phyloP scores from a whole-genome alignment of 225 moss, liverwort and hornwort genomes.

The Pseudoscleropodium purum region DNA sequence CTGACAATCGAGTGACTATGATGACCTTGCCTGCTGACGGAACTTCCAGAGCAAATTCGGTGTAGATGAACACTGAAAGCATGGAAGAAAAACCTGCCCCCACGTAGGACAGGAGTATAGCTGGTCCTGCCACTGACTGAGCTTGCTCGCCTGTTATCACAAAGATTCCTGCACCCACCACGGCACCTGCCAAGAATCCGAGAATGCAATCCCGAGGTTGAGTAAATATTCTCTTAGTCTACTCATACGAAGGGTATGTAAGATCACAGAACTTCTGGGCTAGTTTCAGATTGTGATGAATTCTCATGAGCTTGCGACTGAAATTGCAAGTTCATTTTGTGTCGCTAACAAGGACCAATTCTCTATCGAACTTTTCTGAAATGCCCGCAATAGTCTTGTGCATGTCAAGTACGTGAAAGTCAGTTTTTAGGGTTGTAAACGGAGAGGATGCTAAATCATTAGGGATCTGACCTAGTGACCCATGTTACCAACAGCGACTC shows the following conservation, averaged over 20 bases:
- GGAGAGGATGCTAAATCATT: neutral
- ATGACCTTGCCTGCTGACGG: neutral
- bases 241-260: neutral
- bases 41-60: slow-evolving; percentile 11
- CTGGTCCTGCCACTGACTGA: neutral
- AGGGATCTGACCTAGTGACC: neutral
- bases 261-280: neutral
- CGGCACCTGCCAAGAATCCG: neutral
- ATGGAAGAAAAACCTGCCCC: slow-evolving; percentile 3
- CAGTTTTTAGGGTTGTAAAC: neutral
- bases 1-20: neutral
- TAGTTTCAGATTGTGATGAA: neutral
- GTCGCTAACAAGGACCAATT: neutral
- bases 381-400: neutral
- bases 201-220: neutral
- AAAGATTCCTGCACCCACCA: slow-evolving; percentile 32
- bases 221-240: neutral
- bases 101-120: slow-evolving; percentile 8
- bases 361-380: neutral
- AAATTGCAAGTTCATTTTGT: neutral
- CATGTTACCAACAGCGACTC: neutral
- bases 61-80: slow-evolving; percentile 4
- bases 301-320: neutral
- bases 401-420: neutral
- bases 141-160: slow-evolving; percentile 19